Percentiles rank a stretch among this genome's conserved stretches.
Conservation (phyloP, 2,329 filamentous ascomycete genomes). For the Aspergillus fumigatiaffinis region DNA sequence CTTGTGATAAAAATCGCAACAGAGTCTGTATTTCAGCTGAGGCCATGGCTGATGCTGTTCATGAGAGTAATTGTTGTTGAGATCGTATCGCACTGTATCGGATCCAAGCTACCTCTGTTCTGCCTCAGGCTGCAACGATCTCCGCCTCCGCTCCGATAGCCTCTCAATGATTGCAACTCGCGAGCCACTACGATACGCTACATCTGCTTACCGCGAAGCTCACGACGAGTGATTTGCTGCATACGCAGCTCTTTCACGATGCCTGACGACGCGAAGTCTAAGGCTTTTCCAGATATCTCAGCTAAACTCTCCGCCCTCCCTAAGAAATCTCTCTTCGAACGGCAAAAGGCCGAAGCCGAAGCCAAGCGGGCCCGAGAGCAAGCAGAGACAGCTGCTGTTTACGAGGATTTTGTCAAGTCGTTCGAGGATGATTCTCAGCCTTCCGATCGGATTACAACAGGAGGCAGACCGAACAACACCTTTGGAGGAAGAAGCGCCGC, state of each 20-base stretch:
- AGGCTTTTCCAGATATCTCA: slow-evolving; percentile 65
- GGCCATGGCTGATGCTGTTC: slow-evolving; percentile 15
- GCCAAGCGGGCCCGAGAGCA: slow-evolving; percentile 80
- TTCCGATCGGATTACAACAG: slow-evolving; percentile 14
- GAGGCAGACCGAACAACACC: slow-evolving; percentile 21
- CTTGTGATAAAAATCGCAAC: slow-evolving; percentile 56
- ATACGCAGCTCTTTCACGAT: slow-evolving; percentile 25
- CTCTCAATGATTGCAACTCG: not conserved
- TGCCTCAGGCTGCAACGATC: slow-evolving; percentile 14
- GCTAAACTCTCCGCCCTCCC: slow-evolving; percentile 74
- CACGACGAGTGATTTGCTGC: slow-evolving; percentile 16
- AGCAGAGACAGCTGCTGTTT: slow-evolving; percentile 80
- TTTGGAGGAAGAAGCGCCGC: slow-evolving; percentile 32
- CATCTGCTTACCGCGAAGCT: not conserved
- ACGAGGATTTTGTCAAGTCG: slow-evolving; percentile 81
- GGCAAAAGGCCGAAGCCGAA: slow-evolving; percentile 82
- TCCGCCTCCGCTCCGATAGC: slow-evolving; percentile 15
- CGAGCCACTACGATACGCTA: not conserved
- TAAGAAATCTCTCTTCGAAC: slow-evolving; percentile 84
- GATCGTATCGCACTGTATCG: not conserved
- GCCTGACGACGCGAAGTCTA: slow-evolving; percentile 37
- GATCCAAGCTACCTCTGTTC: not conserved
- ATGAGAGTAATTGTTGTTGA: slow-evolving; percentile 4
- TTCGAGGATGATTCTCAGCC: slow-evolving; percentile 44
- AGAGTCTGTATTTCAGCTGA: slow-evolving; percentile 38